phyloP scores from a whole-genome alignment of 2,329 filamentous ascomycete species.

The Bretziella fagacearum region DNA sequence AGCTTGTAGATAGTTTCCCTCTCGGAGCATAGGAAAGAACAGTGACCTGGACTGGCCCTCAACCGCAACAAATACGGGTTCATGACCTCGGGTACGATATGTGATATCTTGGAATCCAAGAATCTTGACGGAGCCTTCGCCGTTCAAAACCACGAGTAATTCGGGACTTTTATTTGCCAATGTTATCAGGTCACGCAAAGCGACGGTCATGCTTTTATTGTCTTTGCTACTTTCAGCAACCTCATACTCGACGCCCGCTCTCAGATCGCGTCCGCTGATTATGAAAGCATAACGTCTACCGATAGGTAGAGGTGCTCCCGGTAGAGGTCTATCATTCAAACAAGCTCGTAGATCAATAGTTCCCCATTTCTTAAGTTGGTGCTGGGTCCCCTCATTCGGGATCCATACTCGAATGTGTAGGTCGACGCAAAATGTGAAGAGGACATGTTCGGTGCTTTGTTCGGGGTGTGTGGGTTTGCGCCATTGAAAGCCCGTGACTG shows the following conservation, averaged over 20 bases:
- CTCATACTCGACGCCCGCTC: constrained; percentile 57
- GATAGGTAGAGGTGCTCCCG: constrained; percentile 18
- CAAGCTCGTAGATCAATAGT: constrained; percentile 60
- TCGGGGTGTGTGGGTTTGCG: constrained; percentile 59
- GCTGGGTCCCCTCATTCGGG: constrained; percentile 46
- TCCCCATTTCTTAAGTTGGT: constrained; percentile 64
- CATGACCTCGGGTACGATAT: constrained; percentile 33
- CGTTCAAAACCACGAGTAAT: constrained; percentile 71
- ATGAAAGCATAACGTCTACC: constrained; percentile 53
- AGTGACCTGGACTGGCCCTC: constrained; percentile 34
- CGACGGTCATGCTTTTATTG: constrained; percentile 17
- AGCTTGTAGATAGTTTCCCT: neutral
- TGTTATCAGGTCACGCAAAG: constrained; percentile 69
- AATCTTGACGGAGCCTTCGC: constrained; percentile 70
- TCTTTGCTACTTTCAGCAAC: constrained; percentile 32
- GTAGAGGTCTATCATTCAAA: constrained; percentile 32
- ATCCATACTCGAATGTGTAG: constrained; percentile 71
- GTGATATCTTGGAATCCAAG: constrained; percentile 85
- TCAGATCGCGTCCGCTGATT: constrained; percentile 66
- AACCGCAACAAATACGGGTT: neutral
- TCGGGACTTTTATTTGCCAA: constrained; percentile 75
- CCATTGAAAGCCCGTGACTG: constrained; percentile 78
- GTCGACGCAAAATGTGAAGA: constrained; percentile 80
- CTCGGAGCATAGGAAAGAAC: constrained; percentile 23
- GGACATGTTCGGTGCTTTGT: constrained; percentile 65